phyloP scores from a whole-genome alignment of 129 eudicot genomes.

The Ambrosia trifida region DNA sequence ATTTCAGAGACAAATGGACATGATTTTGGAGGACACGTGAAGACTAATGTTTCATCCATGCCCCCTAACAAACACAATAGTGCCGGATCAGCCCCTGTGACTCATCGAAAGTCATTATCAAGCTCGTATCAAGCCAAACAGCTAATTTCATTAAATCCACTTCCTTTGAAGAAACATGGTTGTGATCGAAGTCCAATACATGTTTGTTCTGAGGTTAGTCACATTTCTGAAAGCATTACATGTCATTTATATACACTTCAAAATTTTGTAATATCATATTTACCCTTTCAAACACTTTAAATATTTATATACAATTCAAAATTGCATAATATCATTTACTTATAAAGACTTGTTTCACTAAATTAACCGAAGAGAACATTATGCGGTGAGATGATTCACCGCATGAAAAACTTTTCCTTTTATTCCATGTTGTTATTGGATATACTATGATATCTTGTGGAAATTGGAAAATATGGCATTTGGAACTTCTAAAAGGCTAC shows the following conservation, averaged over 20 bases:
- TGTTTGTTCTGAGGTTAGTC: constrained; percentile 83
- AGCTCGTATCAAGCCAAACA: constrained; percentile 76
- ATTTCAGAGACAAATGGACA: constrained; percentile 55
- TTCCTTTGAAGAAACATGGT: constrained; percentile 95
- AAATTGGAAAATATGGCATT: not conserved
- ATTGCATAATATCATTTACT: not conserved
- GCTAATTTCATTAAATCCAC: constrained; percentile 79
- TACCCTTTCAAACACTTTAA: not conserved
- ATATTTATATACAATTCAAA: not conserved
- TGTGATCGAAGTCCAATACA: constrained; percentile 92
- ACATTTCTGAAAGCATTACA: not conserved
- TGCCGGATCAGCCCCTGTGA: constrained; percentile 52
- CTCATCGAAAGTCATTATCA: constrained; percentile 65
- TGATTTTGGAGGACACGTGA: constrained; percentile 61
- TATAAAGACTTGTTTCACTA: not conserved
- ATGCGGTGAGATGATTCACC: not conserved
- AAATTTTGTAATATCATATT: not conserved
- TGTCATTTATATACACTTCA: not conserved
- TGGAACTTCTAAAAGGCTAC: not conserved
- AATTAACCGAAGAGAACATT: not conserved
- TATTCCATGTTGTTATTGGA: not conserved
- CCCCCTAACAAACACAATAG: constrained; percentile 53
- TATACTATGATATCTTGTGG: not conserved
- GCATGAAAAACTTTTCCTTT: not conserved
- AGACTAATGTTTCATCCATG: constrained; percentile 40